Evolutionary conservation across 345 rosid species (phyloP).

Genomic region (Populus deltoides): DNA sequence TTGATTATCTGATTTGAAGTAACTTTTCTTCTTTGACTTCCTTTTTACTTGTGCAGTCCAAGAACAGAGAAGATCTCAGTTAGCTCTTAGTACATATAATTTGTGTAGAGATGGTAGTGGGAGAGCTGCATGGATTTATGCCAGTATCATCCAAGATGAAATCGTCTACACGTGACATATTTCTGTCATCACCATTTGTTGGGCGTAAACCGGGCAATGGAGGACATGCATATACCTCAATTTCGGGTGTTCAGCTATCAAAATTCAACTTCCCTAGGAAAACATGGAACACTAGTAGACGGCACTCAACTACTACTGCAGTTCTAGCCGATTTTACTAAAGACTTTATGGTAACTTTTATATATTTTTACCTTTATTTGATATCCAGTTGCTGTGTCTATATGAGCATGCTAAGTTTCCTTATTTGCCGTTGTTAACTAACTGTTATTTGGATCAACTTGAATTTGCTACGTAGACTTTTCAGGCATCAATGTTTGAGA

Average conservation of each 20-base stretch:
- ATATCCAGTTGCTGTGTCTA: too few species aligned
- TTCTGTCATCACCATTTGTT: constrained; percentile 32
- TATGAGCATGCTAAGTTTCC: too few species aligned
- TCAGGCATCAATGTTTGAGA: constrained; percentile 32
- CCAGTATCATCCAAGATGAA: constrained; percentile 23
- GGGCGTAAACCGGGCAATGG: constrained; percentile 25
- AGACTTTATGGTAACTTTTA: constrained; percentile 45
- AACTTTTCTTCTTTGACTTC: neutral
- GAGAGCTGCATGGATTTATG: constrained; percentile 12
- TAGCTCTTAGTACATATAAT: too few species aligned
- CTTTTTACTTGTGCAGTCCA: constrained; percentile 11
- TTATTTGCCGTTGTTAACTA: too few species aligned
- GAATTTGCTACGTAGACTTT: constrained; percentile 35
- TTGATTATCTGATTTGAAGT: constrained; percentile 5
- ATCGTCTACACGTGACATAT: constrained; percentile 20
- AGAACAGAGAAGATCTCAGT: constrained; percentile 4
- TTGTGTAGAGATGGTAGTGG: constrained; percentile 6
- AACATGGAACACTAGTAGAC: constrained; percentile 19
- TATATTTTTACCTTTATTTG: neutral
- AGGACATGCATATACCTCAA: constrained; percentile 13
- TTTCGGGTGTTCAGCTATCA: constrained; percentile 26
- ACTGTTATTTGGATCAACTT: neutral
- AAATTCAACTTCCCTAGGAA: constrained; percentile 19
- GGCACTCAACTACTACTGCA: constrained; percentile 25
- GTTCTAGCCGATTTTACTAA: constrained; percentile 55